Evolutionary conservation across 306 rosid species (phyloP).

Genomic region (Bauhinia variegata): DNA sequence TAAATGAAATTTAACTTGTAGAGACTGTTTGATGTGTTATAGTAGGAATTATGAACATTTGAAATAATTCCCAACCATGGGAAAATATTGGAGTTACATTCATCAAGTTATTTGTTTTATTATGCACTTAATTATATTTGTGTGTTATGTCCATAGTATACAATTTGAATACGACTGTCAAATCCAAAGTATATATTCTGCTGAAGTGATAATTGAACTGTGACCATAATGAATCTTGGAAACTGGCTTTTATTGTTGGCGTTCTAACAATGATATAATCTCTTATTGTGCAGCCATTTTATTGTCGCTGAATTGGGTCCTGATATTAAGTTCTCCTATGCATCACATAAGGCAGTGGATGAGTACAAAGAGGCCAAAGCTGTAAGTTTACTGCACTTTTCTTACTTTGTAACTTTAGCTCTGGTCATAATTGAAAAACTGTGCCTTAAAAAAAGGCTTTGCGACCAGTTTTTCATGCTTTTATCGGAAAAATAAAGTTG

Average conservation of each 20-base stretch:
- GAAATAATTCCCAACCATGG: neutral
- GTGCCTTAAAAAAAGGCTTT: no score
- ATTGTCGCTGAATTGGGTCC: slow-evolving; percentile 91
- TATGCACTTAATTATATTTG: neutral
- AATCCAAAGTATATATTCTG: neutral
- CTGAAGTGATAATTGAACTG: neutral
- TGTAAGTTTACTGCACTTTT: slow-evolving; percentile 50
- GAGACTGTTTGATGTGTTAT: neutral
- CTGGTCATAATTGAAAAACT: no score
- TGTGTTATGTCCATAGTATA: neutral
- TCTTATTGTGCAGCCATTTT: slow-evolving; percentile 67
- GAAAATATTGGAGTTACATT: neutral
- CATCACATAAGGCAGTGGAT: slow-evolving; percentile 82
- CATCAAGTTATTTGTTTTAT: neutral
- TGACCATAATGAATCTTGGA: slow-evolving; percentile 1
- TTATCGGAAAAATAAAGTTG: neutral
- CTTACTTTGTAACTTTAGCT: neutral
- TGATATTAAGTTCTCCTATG: slow-evolving; percentile 71
- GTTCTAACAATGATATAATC: slow-evolving; percentile 21
- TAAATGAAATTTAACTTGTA: slow-evolving; percentile 28
- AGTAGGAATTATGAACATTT: neutral
- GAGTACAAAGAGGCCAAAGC: slow-evolving; percentile 85
- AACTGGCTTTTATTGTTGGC: slow-evolving; percentile 10
- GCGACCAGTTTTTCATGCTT: no score
- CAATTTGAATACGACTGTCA: neutral